A percentile compares a stretch with the other conserved stretches of the same genome.
Conservation (phyloP, 208 protist genomes). For the Endotrypanum monterogeii region DNA sequence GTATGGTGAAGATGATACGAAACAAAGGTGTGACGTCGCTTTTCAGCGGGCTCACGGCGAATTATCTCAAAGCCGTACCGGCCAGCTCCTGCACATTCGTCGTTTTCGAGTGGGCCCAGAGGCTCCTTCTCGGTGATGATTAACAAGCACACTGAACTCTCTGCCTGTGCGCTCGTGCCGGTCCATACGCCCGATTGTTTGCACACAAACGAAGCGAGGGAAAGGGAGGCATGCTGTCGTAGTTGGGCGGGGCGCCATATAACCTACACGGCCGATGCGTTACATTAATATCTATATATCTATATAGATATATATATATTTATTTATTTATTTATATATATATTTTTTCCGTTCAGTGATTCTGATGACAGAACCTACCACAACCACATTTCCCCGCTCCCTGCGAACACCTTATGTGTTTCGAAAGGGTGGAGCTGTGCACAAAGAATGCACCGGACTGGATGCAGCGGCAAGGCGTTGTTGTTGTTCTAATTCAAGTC, state of each 20-base stretch:
- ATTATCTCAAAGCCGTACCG: slow-evolving; percentile 90
- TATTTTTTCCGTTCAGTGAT: no score
- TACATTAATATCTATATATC: no score
- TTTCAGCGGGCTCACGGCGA: slow-evolving; percentile 88
- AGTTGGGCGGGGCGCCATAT: background rate
- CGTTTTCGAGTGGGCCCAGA: slow-evolving; percentile 82
- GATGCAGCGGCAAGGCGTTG: no score
- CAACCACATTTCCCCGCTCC: no score
- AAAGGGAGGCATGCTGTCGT: background rate
- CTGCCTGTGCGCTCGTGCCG: background rate
- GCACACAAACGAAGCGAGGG: background rate
- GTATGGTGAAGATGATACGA: slow-evolving; percentile 81
- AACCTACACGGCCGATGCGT: no score
- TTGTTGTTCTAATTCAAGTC: no score
- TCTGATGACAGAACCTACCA: no score
- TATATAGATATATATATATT: no score
- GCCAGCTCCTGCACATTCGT: slow-evolving; percentile 87
- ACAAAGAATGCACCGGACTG: no score
- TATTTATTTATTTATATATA: no score
- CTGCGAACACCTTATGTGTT: no score
- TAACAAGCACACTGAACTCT: slow-evolving; percentile 17
- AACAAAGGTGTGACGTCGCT: slow-evolving; percentile 77
- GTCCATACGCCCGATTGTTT: background rate
- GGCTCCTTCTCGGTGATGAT: slow-evolving; percentile 64
- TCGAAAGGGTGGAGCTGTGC: no score